Base-by-base conservation (phyloP, 352 stramenopile genomes). In the Globisporangium cederbergense region DNA sequence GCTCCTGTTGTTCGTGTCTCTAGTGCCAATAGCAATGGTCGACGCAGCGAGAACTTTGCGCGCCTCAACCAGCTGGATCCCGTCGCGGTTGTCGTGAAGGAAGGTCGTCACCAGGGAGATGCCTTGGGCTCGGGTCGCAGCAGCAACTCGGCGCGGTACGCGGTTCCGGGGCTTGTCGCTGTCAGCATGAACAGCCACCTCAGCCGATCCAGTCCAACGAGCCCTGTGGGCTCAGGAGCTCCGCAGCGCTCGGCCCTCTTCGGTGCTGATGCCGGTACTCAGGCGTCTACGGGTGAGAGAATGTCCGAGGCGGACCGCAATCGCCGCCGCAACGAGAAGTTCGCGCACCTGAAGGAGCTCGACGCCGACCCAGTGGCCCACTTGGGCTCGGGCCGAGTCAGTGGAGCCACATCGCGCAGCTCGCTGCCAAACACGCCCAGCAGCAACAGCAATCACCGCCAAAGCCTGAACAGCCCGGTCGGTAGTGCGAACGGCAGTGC, bases 331-430 rank as follows among this genome's bases (percentile, higher is more conserved):
- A 49, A 38, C 3, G 47, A 34, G 16, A 65, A 65, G 9, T 58
- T 65, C 18, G 59, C 59, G 2, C 59, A 25, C 47, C 18, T 58
- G 47, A 58, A 65, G 34, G 59, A 65, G 18, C 59, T 65, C 16
- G 59, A 65, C 20, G 36, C 47, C 18, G 22, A 32, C 1, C 56
- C 25, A 20, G 57, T 1, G 25, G 11, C 42, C n/a, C 32, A 34
- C 9, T 4, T 50, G 28, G 54, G 43, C 40, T 32, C 47, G 20
- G 59, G 38, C 25, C 49, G 32, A 22, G 46, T 20, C 22, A 1
- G 45, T 9, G 45, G 58, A 28, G 25, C 25, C 36, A 51, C 36
- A 2, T 65, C 59, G 9, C 47, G 59, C 3, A 65, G 42, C 42
- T 62, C 57, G 7, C n/a, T 62, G 1, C 25, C 57, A 58, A 65